Percentiles rank a stretch among this genome's conserved stretches.
phyloP scores from a whole-genome alignment of 148 eudicot species.

The Fagopyrum homotropicum region DNA sequence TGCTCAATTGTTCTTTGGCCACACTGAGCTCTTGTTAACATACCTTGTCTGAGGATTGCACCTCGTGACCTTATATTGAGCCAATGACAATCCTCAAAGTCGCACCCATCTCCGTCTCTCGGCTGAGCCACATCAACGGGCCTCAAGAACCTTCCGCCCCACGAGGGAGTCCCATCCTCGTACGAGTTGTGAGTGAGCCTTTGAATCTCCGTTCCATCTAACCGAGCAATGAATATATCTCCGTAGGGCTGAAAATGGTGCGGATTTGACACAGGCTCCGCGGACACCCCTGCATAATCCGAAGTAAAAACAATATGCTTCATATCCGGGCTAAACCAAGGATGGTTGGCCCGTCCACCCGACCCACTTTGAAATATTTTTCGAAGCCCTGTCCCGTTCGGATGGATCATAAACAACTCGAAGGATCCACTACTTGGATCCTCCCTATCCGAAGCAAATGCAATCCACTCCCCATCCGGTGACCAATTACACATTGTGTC shows the following conservation, averaged over 20 bases:
- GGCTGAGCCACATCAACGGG: constrained; percentile 37
- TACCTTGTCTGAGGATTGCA: background rate
- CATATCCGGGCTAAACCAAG: constrained; percentile 84
- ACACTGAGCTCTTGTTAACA: constrained; percentile 3
- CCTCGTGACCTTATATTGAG: constrained; percentile 28
- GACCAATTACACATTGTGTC: constrained; percentile 94
- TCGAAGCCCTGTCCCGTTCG: constrained; percentile 69
- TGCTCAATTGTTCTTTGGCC: constrained; percentile 6
- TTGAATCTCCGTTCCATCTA: constrained; percentile 54
- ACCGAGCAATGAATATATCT: constrained; percentile 48
- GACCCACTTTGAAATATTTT: constrained; percentile 63
- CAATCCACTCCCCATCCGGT: constrained; percentile 88
- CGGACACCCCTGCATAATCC: constrained; percentile 77
- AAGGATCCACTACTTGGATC: constrained; percentile 62
- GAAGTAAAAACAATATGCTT: constrained; percentile 60
- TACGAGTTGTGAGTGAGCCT: constrained; percentile 77
- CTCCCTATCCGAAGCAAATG: constrained; percentile 64
- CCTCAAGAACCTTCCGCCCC: constrained; percentile 49
- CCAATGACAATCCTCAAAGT: constrained; percentile 72
- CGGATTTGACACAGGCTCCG: constrained; percentile 84
- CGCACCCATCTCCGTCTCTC: constrained; percentile 34
- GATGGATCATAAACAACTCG: constrained; percentile 60
- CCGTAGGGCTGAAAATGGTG: constrained; percentile 91
- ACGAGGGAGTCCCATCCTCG: constrained; percentile 89
- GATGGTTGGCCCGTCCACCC: constrained; percentile 73